Base-by-base conservation (phyloP, 2,329 filamentous ascomycete genomes). In the Chrysoporthe cubensis region DNA sequence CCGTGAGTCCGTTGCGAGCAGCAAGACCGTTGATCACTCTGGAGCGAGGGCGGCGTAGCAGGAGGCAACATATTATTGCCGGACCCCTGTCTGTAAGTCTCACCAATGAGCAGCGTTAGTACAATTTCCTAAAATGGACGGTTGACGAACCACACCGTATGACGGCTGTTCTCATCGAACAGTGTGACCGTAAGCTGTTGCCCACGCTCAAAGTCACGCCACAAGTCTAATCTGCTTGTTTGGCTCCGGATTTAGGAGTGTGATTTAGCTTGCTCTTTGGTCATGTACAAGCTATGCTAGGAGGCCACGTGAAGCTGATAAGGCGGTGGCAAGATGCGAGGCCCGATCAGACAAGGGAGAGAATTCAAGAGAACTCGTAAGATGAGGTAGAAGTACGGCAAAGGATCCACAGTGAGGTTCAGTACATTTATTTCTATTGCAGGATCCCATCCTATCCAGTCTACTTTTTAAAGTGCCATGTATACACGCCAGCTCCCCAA, bases 121-220 rank as follows among this genome's bases (percentile, higher is more conserved):
- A 57, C 34, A 57, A 57, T 57, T 57, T 34, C 54, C 54, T 18
- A 57, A 40, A n/a, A 34, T 34, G 54, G 54, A 57, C 6, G 3
- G 40, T 57, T 14, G 13, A 14, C 21, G 50, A 9, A 32, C 50
- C 50, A 52, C 11, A 6, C 21, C 7, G 18, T 16, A 16, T 32
- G 21, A 32, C 26, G 3, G 21, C 14, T 32, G 50, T 40, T 40
- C 37, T 7, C 5, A 9, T 40, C 5, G 9, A 40, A 40, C 37
- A 9, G 37, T 40, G 6, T 9, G 37, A 9, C 9, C 37, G 9
- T 40, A 40, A 40, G 37, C 37, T 40, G 37, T 40, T 40, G 37
- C 5, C 5, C 37, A 40, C 5, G 37, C 37, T 40, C 37, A 40
- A 40, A 40, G 37, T 40, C 37, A 40, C 5, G 6, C 37, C 37